Evolutionary conservation across 495 filamentous ascomycete species (phyloP).

Genomic region (Penicillium flavigenum): DNA sequence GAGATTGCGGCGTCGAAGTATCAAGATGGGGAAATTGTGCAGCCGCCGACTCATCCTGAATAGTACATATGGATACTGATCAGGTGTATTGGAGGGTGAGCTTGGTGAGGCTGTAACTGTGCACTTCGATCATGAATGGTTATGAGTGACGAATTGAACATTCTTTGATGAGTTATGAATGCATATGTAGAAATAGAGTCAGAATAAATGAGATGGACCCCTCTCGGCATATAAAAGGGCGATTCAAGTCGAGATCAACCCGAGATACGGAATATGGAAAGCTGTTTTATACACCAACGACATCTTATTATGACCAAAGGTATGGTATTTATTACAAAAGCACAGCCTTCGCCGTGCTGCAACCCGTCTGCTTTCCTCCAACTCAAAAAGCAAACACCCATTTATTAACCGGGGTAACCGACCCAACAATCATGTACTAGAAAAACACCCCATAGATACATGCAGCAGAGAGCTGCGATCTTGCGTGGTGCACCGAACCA

Average conservation of each 20-base stretch:
- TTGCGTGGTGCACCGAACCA: conserved; percentile 7
- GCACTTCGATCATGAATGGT: not conserved
- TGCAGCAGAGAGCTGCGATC: conserved; percentile 13
- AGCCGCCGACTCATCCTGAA: conserved; percentile 40
- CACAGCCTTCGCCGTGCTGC: not conserved
- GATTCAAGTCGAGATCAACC: not conserved
- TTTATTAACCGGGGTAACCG: conserved; percentile 4
- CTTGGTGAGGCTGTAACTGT: not conserved
- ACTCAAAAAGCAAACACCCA: not conserved
- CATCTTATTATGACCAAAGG: not conserved
- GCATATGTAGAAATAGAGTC: not conserved
- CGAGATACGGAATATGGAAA: not conserved
- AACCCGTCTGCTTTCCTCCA: not conserved
- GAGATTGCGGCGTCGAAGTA: conserved; percentile 58
- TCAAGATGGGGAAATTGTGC: conserved; percentile 43
- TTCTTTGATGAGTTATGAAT: not conserved
- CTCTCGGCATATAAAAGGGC: not conserved
- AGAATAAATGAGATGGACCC: not conserved
- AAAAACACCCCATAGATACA: conserved; percentile 12
- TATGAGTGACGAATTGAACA: conserved; percentile 17
- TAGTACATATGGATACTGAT: conserved; percentile 9
- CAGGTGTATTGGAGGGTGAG: not conserved
- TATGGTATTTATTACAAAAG: conserved; percentile 5
- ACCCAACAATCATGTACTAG: conserved; percentile 22
- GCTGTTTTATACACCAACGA: not conserved